phyloP scores from a whole-genome alignment of 2,329 filamentous ascomycete genomes.

The Coniosporium tulheliwenetii region DNA sequence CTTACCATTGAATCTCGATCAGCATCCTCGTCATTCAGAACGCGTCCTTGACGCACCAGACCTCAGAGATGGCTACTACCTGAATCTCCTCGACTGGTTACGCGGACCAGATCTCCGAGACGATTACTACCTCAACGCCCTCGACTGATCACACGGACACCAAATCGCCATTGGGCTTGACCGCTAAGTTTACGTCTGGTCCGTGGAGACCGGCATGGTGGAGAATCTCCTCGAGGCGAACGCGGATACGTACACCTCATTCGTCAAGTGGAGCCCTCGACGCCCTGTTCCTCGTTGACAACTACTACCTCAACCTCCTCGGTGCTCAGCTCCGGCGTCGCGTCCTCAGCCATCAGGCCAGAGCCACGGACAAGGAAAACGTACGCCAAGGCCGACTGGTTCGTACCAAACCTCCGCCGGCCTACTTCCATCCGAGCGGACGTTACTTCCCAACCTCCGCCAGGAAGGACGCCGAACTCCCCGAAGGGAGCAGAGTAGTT shows the following conservation, averaged over 20 bases:
- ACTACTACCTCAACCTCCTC: slow-evolving; percentile 97
- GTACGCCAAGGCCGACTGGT: too few relatives aligned
- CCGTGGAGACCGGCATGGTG: slow-evolving; percentile 81
- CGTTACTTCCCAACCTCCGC: too few relatives aligned
- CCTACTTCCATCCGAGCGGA: too few relatives aligned
- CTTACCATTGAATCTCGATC: slow-evolving; percentile 80
- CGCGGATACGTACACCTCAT: slow-evolving; percentile 89
- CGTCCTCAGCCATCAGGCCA: too few relatives aligned
- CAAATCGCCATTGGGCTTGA: slow-evolving; percentile 96
- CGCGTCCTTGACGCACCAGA: slow-evolving; percentile 94
- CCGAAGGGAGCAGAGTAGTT: too few relatives aligned
- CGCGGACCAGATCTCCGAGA: slow-evolving; percentile 67
- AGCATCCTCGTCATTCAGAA: slow-evolving; percentile 84
- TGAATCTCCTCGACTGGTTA: too few relatives aligned
- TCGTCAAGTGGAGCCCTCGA: slow-evolving; percentile 97
- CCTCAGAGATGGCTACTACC: too few relatives aligned
- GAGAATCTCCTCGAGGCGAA: slow-evolving; percentile 76
- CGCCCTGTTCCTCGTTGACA: slow-evolving; percentile 88
- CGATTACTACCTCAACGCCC: slow-evolving; percentile 96
- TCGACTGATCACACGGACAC: slow-evolving; percentile 96
- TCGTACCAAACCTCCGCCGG: too few relatives aligned
- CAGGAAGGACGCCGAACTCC: too few relatives aligned
- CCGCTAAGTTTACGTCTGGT: slow-evolving; percentile 97
- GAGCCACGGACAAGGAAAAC: too few relatives aligned
- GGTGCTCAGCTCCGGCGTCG: slow-evolving; percentile 94